phyloP scores from a whole-genome alignment of 768 basidiomycete species.

The Rhodotorula babjevae region DNA sequence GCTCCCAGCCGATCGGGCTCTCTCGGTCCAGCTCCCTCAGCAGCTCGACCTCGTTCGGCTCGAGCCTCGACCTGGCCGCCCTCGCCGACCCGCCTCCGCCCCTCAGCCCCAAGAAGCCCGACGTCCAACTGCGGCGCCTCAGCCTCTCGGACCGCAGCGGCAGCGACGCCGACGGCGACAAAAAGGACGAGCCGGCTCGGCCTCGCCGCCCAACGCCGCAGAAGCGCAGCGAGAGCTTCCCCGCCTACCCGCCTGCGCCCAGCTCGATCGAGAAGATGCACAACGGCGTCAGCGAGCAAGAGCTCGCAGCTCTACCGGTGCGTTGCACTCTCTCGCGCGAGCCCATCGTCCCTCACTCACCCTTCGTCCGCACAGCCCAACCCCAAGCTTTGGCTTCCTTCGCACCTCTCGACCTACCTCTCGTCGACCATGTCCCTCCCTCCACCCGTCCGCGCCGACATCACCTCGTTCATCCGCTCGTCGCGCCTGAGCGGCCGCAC shows the following conservation, averaged over 20 bases:
- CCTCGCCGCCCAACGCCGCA: neutral
- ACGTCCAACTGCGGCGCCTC: neutral
- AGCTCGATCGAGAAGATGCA: neutral
- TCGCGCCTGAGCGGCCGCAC: constrained; percentile 35
- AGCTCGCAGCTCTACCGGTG: constrained; percentile 25
- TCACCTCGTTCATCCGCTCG: constrained; percentile 35
- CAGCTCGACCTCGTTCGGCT: neutral
- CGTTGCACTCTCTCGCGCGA: too few species aligned
- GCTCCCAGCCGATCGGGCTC: constrained; percentile 32
- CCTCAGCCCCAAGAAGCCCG: neutral
- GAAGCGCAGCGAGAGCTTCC: constrained; percentile 33
- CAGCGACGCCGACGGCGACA: neutral
- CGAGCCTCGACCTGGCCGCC: too few species aligned
- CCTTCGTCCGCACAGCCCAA: constrained; percentile 12
- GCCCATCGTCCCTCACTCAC: neutral
- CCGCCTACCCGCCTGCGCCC: constrained; percentile 12
- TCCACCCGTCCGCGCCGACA: constrained; percentile 34
- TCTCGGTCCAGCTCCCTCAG: constrained; percentile 8
- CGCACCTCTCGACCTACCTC: constrained; percentile 40
- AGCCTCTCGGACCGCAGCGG: constrained; percentile 1
- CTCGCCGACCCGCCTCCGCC: too few species aligned
- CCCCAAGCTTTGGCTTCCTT: constrained; percentile 39
- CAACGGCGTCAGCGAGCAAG: neutral
- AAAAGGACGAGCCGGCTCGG: neutral
- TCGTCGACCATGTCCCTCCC: constrained; percentile 33